Percentiles rank a stretch among this genome's conserved stretches.
phyloP scores from a whole-genome alignment of 176 grass and related monocot genomes.

The Phoenix dactylifera region DNA sequence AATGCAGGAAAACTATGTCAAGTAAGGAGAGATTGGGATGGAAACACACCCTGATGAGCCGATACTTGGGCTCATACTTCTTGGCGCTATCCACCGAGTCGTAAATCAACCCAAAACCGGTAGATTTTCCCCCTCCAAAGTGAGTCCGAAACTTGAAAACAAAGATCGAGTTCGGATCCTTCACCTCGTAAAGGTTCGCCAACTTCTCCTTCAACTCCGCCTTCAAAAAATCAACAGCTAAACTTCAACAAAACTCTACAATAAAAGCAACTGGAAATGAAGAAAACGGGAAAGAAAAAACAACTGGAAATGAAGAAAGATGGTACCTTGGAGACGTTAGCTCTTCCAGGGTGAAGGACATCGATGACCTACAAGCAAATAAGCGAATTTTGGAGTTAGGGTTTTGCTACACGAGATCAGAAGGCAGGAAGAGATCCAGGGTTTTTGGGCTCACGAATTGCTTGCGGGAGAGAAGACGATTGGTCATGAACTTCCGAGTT shows the following conservation, averaged over 20 bases:
- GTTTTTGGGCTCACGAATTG: too few species aligned
- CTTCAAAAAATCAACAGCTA: background rate
- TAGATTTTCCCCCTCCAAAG: conserved; percentile 14
- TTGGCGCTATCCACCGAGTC: conserved; percentile 8
- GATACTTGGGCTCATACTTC: conserved; percentile 20
- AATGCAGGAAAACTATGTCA: too few species aligned
- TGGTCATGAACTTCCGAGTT: too few species aligned
- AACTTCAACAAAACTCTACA: background rate
- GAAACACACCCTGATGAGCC: conserved; percentile 9
- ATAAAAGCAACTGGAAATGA: background rate
- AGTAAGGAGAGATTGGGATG: background rate
- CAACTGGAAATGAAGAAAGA: background rate
- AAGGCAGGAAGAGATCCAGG: too few species aligned
- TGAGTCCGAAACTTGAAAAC: conserved; percentile 19
- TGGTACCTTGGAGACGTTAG: conserved; percentile 11
- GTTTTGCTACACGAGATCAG: too few species aligned
- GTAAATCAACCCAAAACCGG: conserved; percentile 12
- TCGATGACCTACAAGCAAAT: conserved; percentile 5
- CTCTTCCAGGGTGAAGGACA: conserved; percentile 12
- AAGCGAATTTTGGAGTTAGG: too few species aligned
- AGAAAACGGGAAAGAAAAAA: too few species aligned
- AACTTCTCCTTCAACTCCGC: conserved; percentile 17
- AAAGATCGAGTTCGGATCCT: conserved; percentile 13
- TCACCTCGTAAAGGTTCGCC: conserved; percentile 9
- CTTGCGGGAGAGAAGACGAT: too few species aligned